These are phyloP conservation scores for Colletotrichum lini DNA, from an alignment of 2,329 filamentous ascomycete species.

Conservation along the genomic window DNA sequence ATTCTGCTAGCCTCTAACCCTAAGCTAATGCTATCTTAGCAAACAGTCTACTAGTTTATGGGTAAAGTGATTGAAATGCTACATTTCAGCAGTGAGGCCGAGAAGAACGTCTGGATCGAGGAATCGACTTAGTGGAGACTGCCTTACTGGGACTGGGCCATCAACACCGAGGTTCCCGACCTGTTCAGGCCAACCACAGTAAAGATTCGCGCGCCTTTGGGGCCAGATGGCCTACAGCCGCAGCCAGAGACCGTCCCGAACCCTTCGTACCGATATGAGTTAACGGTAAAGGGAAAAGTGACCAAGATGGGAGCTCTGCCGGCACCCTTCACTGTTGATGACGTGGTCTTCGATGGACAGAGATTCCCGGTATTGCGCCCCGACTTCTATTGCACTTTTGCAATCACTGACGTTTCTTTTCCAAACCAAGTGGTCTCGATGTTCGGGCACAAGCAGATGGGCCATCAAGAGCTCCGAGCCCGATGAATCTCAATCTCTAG, in stretches of 20 bases:
- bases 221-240: slow-evolving; percentile 7
- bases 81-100: slow-evolving; percentile 43
- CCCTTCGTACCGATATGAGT: background rate
- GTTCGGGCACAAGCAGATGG: slow-evolving; percentile 1
- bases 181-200: background rate
- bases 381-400: background rate
- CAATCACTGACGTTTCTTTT: slow-evolving; percentile 9
- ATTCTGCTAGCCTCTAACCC: background rate
- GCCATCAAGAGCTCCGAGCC: background rate
- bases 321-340: background rate
- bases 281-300: background rate
- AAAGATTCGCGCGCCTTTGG: slow-evolving; percentile 19
- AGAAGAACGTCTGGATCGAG: slow-evolving; percentile 42
- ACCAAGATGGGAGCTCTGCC: slow-evolving; percentile 2
- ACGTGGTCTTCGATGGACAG: background rate
- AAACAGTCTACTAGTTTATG: background rate
- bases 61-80: background rate
- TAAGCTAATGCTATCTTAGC: background rate
- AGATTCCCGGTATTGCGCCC: background rate
- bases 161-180: slow-evolving; percentile 18
- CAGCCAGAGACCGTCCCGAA: background rate
- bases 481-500: background rate
- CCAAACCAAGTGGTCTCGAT: background rate
- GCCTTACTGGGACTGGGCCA: slow-evolving; percentile 54
- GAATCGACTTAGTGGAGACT: slow-evolving; percentile 48